Base-by-base conservation (phyloP, 2,329 filamentous ascomycete genomes). In the Neoscytalidium dimidiatum region DNA sequence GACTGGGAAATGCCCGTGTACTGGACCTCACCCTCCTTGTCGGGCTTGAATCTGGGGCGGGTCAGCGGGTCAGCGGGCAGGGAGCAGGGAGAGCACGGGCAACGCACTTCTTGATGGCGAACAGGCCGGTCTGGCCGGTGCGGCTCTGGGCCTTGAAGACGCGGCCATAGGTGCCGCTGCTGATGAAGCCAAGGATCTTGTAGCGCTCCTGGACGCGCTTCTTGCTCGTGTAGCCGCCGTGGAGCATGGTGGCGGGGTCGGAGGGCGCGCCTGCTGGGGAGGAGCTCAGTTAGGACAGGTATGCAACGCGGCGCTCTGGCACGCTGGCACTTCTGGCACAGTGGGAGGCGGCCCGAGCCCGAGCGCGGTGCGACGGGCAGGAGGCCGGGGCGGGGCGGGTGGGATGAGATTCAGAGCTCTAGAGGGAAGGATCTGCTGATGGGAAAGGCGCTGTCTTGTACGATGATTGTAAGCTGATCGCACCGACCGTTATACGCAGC, bases 1-100 rank as follows among this genome's bases (percentile, higher is more conserved):
- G 94, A 97, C 78, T 99, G 95, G 0, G 95, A 98, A 69, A 99
- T 96, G 67, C 95, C 95, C 0, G 95, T 98, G 79, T 99, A 99
- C 72, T 96, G 91, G 52, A 97, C 87, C 78, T 99, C 95, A 65
- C 95, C 95, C 80, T 99, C 95, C 81, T 98, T 99, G 79, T 99
- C 95, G 7, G 94, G 94, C 82, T 97, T 97, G 86, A 97, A 90
- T 69, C 86, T 88, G 66, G 19, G 28, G 46, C 11, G 31, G 26
- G 46, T 43, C 60, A 68, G 62, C 29, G 31, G n/a, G 41, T 14
- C 11, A 38, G 7, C 65, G n/a, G n/a, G n/a, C n/a, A n/a, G n/a
- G n/a, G n/a, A 53, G 53, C 33, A 31, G 26, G 31, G 52, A 26
- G 23, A 26, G 60, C 17, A 29, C 23, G n/a, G 14, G 66, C 48